These are phyloP conservation scores for Arbutus unedo DNA, from an alignment of 148 eudicot genomes.

Conservation along the genomic window DNA sequence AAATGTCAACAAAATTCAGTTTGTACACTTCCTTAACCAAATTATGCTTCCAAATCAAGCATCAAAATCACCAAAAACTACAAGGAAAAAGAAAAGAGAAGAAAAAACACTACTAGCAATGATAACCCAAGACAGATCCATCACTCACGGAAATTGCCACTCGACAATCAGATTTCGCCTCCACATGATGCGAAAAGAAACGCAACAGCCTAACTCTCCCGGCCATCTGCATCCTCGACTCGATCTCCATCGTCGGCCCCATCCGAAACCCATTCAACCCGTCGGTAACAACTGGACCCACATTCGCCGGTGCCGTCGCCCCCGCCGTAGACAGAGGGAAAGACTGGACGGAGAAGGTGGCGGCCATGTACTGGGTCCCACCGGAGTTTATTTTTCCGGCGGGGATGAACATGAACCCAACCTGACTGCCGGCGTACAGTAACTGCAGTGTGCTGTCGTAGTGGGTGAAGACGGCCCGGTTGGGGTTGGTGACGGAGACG, in stretches of 20 bases:
- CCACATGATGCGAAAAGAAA: slow-evolving; percentile 44
- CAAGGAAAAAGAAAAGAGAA: background rate
- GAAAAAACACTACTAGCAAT: slow-evolving; percentile 24
- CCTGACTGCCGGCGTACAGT: slow-evolving; percentile 57
- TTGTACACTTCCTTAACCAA: slow-evolving; percentile 12
- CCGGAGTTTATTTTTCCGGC: slow-evolving; percentile 68
- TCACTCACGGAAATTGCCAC: slow-evolving; percentile 39
- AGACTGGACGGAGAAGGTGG: slow-evolving; percentile 60
- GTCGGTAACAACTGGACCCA: slow-evolving; percentile 37
- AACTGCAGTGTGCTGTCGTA: slow-evolving; percentile 77
- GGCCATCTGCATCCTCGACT: slow-evolving; percentile 45
- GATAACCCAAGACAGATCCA: slow-evolving; percentile 53
- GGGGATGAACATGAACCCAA: slow-evolving; percentile 82
- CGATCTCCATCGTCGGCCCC: slow-evolving; percentile 45
- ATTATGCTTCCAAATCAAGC: background rate
- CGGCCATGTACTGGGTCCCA: slow-evolving; percentile 54
- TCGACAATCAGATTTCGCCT: slow-evolving; percentile 30
- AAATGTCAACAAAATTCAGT: background rate
- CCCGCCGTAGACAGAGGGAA: slow-evolving; percentile 39
- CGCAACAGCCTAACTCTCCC: slow-evolving; percentile 48
- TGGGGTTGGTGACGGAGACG: slow-evolving; percentile 75
- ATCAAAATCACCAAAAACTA: background rate
- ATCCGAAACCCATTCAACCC: slow-evolving; percentile 31
- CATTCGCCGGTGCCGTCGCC: slow-evolving; percentile 15
- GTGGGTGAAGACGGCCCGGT: slow-evolving; percentile 66